Evolutionary conservation across 768 basidiomycete genomes (phyloP).

Genomic region (Boletus vinaceobasis): DNA sequence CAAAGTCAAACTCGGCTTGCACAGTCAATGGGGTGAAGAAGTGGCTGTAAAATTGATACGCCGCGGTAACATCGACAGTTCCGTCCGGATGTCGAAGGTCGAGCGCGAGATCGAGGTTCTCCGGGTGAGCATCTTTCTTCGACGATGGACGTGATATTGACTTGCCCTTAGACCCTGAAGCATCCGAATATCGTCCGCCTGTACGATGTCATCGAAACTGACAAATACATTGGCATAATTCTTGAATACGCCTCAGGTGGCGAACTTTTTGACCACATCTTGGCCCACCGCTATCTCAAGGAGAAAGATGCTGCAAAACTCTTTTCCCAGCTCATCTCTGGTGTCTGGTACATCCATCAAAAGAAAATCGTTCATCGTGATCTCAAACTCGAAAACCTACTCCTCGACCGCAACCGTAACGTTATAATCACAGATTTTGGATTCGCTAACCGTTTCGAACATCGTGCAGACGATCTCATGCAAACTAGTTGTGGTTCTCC

Average conservation of each 20-base stretch:
- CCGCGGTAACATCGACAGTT: constrained; percentile 84
- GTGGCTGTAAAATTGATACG: constrained; percentile 98
- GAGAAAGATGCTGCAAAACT: constrained; percentile 93
- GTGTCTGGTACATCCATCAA: constrained; percentile 98
- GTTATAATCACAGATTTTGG: constrained; percentile 99
- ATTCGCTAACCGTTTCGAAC: constrained; percentile 96
- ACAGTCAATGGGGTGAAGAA: constrained; percentile 91
- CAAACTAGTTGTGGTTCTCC: constrained; percentile 96
- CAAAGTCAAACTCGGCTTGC: constrained; percentile 97
- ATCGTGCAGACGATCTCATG: constrained; percentile 92
- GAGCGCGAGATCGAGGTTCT: constrained; percentile 97
- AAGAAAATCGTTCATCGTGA: constrained; percentile 99
- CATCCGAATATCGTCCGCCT: constrained; percentile 98
- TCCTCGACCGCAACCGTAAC: constrained; percentile 95
- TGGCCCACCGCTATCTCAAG: constrained; percentile 93
- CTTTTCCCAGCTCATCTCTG: constrained; percentile 96
- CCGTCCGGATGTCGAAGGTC: constrained; percentile 88
- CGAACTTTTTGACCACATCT: constrained; percentile 97
- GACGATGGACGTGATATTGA: constrained; percentile 4
- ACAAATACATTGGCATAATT: constrained; percentile 99
- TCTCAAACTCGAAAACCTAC: constrained; percentile 96
- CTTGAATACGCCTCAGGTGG: constrained; percentile 98
- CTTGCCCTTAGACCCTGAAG: constrained; percentile 68
- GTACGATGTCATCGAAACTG: constrained; percentile 98
- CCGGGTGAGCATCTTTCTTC: constrained; percentile 52